Conservation (phyloP, 345 rosid species). For the Trapa incisa region DNA sequence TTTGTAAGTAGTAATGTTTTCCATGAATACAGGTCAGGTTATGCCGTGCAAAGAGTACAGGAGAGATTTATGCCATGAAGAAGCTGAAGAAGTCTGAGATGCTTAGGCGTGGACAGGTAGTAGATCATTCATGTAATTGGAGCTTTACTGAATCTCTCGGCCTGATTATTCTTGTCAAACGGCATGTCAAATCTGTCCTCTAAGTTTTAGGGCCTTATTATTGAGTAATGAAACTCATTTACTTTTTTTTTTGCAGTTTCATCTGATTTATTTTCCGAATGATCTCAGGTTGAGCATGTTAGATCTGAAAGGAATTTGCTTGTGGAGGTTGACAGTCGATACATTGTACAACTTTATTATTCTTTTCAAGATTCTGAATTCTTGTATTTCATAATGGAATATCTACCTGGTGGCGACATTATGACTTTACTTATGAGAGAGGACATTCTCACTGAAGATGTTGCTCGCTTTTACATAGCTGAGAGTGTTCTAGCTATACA, state of each 20-base stretch:
- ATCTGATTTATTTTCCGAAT: constrained; percentile 1
- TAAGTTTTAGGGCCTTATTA: neutral
- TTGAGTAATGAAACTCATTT: neutral
- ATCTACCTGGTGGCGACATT: constrained; percentile 97
- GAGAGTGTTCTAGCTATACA: constrained; percentile 82
- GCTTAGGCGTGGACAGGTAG: constrained; percentile 99
- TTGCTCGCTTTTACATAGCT: constrained; percentile 79
- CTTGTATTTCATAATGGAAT: constrained; percentile 95
- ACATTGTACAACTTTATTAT: constrained; percentile 80
- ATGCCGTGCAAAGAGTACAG: constrained; percentile 71
- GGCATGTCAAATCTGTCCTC: neutral
- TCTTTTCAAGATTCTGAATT: constrained; percentile 96
- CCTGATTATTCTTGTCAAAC: neutral
- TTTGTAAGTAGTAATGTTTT: neutral
- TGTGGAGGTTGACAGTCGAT: constrained; percentile 94
- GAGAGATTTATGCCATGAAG: constrained; percentile 94
- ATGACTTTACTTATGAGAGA: constrained; percentile 98
- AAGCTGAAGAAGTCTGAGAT: constrained; percentile 92
- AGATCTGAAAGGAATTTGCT: constrained; percentile 97
- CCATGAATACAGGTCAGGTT: constrained; percentile 53
- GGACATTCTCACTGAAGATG: constrained; percentile 89
- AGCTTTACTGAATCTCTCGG: neutral
- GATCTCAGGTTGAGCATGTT: constrained; percentile 83
- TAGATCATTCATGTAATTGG: neutral
- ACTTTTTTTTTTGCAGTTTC: neutral